Percentiles rank a stretch among this genome's conserved stretches.
Evolutionary conservation across 208 protist species (phyloP).

Genomic region (Trypanosoma melophagium): DNA sequence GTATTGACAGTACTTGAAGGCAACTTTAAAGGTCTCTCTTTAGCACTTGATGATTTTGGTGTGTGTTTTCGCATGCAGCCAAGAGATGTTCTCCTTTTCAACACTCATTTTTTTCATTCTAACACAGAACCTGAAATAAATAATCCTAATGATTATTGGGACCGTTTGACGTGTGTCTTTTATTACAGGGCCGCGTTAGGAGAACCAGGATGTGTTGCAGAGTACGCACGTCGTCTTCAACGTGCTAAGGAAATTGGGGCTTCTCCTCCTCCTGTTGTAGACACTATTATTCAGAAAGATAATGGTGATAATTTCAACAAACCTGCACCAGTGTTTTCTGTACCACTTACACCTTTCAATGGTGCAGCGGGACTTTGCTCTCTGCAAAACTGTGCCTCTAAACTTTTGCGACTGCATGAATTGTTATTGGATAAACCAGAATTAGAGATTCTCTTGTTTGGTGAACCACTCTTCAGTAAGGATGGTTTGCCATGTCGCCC

Average conservation of each 20-base stretch:
- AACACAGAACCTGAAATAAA: slow-evolving; percentile 85
- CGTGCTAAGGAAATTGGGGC: slow-evolving; percentile 29
- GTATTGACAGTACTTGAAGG: slow-evolving; percentile 83
- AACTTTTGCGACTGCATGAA: slow-evolving; percentile 39
- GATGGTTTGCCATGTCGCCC: slow-evolving; percentile 56
- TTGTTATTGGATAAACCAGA: slow-evolving; percentile 23
- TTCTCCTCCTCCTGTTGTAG: slow-evolving; percentile 17
- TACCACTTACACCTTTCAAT: slow-evolving; percentile 55
- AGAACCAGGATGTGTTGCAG: slow-evolving; percentile 59
- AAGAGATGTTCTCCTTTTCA: slow-evolving; percentile 87
- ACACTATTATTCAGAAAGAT: slow-evolving; percentile 44
- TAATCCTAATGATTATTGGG: slow-evolving; percentile 48
- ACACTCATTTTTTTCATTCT: slow-evolving; percentile 91
- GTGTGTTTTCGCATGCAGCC: slow-evolving; percentile 75
- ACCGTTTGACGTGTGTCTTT: slow-evolving; percentile 85
- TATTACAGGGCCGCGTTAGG: slow-evolving; percentile 86
- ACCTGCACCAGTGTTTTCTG: slow-evolving; percentile 45
- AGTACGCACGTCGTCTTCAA: slow-evolving; percentile 68
- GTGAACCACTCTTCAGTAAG: slow-evolving; percentile 42
- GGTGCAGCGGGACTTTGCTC: slow-evolving; percentile 29
- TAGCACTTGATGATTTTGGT: slow-evolving; percentile 77
- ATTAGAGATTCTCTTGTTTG: slow-evolving; percentile 52
- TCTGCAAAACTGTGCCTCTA: slow-evolving; percentile 31
- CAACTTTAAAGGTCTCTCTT: slow-evolving; percentile 69
- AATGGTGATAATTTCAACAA: slow-evolving; percentile 71